Evolutionary conservation across 495 filamentous ascomycete species (phyloP), one percentile per base, ranked within the genome.

Genomic region (Hypoxylon fuscum): DNA sequence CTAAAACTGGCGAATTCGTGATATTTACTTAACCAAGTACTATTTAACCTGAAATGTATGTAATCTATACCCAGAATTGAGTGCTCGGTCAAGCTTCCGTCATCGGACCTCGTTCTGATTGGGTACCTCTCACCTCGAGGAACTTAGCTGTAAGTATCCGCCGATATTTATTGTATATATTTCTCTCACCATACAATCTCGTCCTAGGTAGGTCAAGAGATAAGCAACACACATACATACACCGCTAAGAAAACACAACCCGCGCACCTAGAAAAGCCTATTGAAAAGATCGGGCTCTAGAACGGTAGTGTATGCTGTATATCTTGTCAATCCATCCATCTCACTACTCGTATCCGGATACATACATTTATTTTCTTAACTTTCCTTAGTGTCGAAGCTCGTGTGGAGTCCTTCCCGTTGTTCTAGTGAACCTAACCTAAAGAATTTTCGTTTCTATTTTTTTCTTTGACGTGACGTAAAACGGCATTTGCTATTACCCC

Each of bases 381-480:
- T 22, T 47, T 22, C 18, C 31, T 43, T 54, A 59, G 59, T 55
- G 50, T 55, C 55, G 15, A 32, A 37, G 18, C 45, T 55, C 32
- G 27, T 50, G 62, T 65, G 62, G 55, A 59, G 60, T 48, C 43
- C 2, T 11, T 8, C 15, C 11, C 35, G 42, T 62, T 48, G 55
- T 58, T 55, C 55, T 60, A 59, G 55, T 12, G 43, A 59, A 64
- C 51, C 32, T 55, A 34, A n/a, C n/a, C n/a, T n/a, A n/a, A n/a
- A n/a, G 9, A 29, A 8, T 40, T 43, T 45, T 47, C 44, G n/a
- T n/a, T n/a, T n/a, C n/a, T n/a, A n/a, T n/a, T n/a, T n/a, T n/a
- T 55, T 66, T 56, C 56, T 60, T 52, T 66, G 38, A 60, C 62
- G 56, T 66, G n/a, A n/a, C n/a, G n/a, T n/a, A 60, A 60, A 55